Conservation (phyloP, 108 stramenopile genomes). For the Nitzschia sp. region DNA sequence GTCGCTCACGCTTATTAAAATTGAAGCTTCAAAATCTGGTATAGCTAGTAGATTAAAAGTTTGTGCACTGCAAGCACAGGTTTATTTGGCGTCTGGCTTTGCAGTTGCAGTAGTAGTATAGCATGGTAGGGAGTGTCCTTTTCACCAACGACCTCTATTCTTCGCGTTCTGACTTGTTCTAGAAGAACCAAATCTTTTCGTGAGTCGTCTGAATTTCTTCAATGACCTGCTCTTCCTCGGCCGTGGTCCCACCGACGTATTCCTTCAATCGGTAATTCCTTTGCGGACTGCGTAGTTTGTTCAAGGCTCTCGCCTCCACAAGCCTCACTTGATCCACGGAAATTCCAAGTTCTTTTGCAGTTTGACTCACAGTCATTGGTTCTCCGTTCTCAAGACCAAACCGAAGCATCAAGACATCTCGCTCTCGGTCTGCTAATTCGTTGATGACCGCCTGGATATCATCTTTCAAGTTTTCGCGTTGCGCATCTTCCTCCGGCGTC, state of each 20-base stretch:
- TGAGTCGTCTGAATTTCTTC: constrained; percentile 3
- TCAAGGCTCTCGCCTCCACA: constrained; percentile 88
- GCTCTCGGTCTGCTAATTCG: constrained; percentile 55
- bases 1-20: too few species aligned
- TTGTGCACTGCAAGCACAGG: too few species aligned
- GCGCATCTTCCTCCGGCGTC: constrained; percentile 73
- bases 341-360: constrained; percentile 64
- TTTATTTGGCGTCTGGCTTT: too few species aligned
- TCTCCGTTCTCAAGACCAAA: constrained; percentile 88
- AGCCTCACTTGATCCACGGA: constrained; percentile 82
- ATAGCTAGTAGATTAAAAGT: too few species aligned
- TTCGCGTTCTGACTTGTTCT: too few species aligned
- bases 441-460: constrained; percentile 63
- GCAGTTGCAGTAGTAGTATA: too few species aligned
- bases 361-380: constrained; percentile 71
- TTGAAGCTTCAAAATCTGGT: too few species aligned
- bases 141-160: too few species aligned
- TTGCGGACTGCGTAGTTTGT: constrained; percentile 84
- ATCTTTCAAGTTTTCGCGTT: constrained; percentile 46
- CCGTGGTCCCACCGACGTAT: constrained; percentile 40
- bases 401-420: constrained; percentile 73
- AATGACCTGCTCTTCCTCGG: constrained; percentile 7
- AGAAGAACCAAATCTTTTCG: constrained; percentile 37
- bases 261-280: constrained; percentile 75
- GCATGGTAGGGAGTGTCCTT: too few species aligned